Percentiles rank a stretch among this genome's conserved stretches.
These are phyloP conservation scores for Plasmodium berghei DNA, from an alignment of 169 alveolate genomes.

Conservation along the genomic window DNA sequence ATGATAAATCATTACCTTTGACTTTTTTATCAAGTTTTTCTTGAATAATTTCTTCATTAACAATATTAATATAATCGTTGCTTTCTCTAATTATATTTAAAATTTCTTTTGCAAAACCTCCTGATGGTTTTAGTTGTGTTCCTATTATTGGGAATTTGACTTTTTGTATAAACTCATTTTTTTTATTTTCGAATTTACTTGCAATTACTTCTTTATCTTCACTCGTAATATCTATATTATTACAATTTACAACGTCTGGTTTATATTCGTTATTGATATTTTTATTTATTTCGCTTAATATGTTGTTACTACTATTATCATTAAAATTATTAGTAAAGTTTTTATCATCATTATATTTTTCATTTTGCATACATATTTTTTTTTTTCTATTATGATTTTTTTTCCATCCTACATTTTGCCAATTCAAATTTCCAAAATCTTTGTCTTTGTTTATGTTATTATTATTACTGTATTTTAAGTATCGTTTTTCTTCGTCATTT, in stretches of 20 bases:
- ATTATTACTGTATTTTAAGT: constrained; percentile 10
- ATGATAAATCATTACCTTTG: constrained; percentile 52
- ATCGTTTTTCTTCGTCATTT: neutral
- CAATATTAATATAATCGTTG: constrained; percentile 47
- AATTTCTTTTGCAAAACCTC: constrained; percentile 71
- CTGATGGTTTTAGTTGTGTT: constrained; percentile 73
- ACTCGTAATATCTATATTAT: constrained; percentile 25
- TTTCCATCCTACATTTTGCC: neutral
- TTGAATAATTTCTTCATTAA: constrained; percentile 60
- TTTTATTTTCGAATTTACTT: constrained; percentile 29
- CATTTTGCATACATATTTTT: neutral
- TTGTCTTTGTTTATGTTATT: neutral
- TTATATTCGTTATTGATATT: neutral
- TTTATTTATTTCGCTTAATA: neutral
- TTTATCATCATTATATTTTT: neutral
- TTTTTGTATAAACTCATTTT: constrained; percentile 60
- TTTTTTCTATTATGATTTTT: neutral
- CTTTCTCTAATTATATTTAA: constrained; percentile 34
- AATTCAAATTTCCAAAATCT: neutral
- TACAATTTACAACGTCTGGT: neutral
- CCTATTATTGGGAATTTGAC: constrained; percentile 61
- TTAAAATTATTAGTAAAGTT: too few relatives aligned
- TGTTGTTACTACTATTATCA: neutral
- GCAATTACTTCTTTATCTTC: constrained; percentile 47
- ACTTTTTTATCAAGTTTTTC: constrained; percentile 48